Evolutionary conservation across 2,329 filamentous ascomycete genomes (phyloP).

Genomic region (Diplodia mutila): DNA sequence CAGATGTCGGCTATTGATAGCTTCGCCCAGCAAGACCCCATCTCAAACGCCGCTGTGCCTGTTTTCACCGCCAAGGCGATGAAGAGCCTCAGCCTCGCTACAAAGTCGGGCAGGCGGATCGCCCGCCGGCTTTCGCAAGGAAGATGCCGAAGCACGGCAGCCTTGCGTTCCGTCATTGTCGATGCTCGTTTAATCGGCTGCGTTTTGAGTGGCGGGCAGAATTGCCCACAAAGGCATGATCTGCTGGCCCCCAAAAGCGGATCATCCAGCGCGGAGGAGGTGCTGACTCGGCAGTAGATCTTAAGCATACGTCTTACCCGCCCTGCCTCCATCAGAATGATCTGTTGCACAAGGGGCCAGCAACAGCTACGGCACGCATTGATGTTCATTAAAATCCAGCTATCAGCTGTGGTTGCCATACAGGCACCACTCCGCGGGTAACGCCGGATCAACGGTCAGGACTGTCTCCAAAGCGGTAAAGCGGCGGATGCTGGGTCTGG

Average conservation of each 20-base stretch:
- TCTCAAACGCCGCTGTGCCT: neutral
- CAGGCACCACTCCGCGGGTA: neutral
- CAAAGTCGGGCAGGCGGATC: neutral
- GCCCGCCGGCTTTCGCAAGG: neutral
- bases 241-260: slow-evolving; percentile 15
- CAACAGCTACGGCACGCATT: neutral
- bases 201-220: neutral
- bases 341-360: neutral
- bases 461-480: slow-evolving; percentile 3
- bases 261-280: slow-evolving; percentile 9
- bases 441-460: neutral
- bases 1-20: neutral
- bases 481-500: neutral
- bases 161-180: neutral
- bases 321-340: neutral
- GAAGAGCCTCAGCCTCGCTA: neutral
- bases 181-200: neutral
- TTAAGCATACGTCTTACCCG: neutral
- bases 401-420: neutral
- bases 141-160: neutral
- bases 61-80: neutral
- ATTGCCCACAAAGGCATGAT: neutral
- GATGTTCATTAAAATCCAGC: neutral
- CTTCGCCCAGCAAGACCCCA: neutral
- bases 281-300: slow-evolving; percentile 15